phyloP scores from a whole-genome alignment of 1,284 basidiomycete species.

The Ganoderma lingzhi region DNA sequence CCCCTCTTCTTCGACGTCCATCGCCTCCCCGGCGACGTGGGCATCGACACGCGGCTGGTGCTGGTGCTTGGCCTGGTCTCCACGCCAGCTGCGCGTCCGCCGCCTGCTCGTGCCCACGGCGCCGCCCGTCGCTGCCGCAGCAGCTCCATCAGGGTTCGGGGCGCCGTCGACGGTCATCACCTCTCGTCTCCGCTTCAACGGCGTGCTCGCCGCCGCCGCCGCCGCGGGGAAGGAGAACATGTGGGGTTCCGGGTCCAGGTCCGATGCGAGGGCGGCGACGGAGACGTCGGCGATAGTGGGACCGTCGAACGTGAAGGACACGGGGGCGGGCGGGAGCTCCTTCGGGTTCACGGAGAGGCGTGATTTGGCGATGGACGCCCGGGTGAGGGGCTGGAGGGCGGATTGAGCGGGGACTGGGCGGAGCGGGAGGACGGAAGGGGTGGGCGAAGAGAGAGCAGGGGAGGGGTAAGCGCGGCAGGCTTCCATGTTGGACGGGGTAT shows the following conservation, averaged over 20 bases:
- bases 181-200: constrained; percentile 49
- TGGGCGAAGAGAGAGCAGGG: constrained; percentile 41
- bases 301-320: constrained; percentile 27
- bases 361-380: constrained; percentile 29
- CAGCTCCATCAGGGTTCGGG: constrained; percentile 14
- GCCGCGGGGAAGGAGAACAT: constrained; percentile 8
- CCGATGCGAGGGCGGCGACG: neutral
- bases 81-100: constrained; percentile 39
- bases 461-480: constrained; percentile 31
- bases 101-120: constrained; percentile 32
- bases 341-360: constrained; percentile 35
- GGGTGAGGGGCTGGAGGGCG: constrained; percentile 22
- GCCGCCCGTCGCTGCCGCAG: neutral
- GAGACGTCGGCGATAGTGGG: constrained; percentile 24
- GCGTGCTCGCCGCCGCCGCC: constrained; percentile 24
- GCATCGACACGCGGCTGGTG: neutral
- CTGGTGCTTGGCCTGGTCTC: constrained; percentile 31
- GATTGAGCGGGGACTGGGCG: constrained; percentile 24
- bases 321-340: constrained; percentile 23
- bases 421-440: constrained; percentile 41
- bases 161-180: constrained; percentile 40
- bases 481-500: constrained; percentile 40
- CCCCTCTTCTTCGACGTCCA: constrained; percentile 50
- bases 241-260: neutral
- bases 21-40: constrained; percentile 38